phyloP scores from a whole-genome alignment of 805 yeast genomes.

The Candida krabiensis region DNA sequence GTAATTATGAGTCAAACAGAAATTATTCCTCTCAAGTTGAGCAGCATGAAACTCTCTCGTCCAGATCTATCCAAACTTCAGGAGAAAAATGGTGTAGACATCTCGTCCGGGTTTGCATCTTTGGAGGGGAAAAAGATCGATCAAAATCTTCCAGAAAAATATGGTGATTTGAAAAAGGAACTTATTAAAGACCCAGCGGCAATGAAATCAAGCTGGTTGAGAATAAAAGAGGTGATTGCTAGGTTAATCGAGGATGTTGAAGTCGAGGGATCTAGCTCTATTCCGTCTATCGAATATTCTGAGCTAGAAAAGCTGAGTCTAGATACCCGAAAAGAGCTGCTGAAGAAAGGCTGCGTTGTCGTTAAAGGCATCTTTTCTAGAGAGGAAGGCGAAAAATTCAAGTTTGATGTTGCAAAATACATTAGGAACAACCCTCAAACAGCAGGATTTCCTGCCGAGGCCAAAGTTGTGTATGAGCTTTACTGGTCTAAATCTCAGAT shows the following conservation, averaged over 20 bases:
- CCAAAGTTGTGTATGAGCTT: conserved; percentile 28
- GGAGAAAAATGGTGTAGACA: conserved; percentile 14
- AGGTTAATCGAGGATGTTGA: conserved; percentile 21
- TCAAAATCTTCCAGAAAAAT: conserved; percentile 1
- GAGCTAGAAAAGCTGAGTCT: conserved; percentile 13
- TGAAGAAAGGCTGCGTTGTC: conserved; percentile 31
- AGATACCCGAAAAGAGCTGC: conserved; percentile 4
- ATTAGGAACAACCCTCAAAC: conserved; percentile 31
- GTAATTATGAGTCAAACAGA: neutral
- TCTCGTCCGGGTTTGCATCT: conserved; percentile 15
- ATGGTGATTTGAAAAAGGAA: conserved; percentile 13
- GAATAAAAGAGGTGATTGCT: conserved; percentile 24
- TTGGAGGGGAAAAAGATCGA: conserved; percentile 3
- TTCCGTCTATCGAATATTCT: conserved; percentile 21
- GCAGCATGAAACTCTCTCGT: conserved; percentile 2
- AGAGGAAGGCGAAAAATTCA: conserved; percentile 20
- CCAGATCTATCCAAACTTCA: conserved; percentile 12
- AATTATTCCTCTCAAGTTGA: neutral
- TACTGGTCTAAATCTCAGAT: conserved; percentile 42
- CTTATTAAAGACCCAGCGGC: conserved; percentile 25
- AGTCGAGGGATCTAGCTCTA: conserved; percentile 17
- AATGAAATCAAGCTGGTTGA: conserved; percentile 30
- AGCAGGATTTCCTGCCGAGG: conserved; percentile 29
- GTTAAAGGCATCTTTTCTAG: conserved; percentile 33
- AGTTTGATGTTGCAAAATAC: conserved; percentile 26